Evolutionary conservation across 2,329 filamentous ascomycete species (phyloP).

Genomic region (Lecanicillium sp.): DNA sequence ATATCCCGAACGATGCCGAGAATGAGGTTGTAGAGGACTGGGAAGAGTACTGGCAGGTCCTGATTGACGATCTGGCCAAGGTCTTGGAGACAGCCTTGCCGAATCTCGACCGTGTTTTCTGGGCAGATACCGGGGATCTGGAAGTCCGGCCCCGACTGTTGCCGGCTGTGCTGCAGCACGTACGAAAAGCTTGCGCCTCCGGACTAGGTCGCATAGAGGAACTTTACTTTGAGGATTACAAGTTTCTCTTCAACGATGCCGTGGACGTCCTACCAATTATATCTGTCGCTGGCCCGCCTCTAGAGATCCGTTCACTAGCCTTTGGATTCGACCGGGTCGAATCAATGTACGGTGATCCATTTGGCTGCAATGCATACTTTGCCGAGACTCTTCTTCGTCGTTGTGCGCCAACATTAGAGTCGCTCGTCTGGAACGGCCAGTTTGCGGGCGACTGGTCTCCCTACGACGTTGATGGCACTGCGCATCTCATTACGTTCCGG

Average conservation of each 20-base stretch:
- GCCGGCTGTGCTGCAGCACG: background rate
- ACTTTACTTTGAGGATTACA: too few relatives aligned
- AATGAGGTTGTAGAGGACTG: background rate
- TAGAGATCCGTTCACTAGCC: too few relatives aligned
- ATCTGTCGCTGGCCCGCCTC: too few relatives aligned
- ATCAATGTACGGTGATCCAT: too few relatives aligned
- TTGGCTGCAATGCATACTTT: background rate
- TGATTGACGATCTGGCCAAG: background rate
- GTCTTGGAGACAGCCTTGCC: background rate
- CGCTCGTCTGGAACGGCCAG: background rate
- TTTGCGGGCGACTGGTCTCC: background rate
- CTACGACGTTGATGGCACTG: too few relatives aligned
- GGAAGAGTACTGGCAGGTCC: background rate
- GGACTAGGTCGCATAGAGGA: too few relatives aligned
- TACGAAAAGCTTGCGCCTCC: too few relatives aligned
- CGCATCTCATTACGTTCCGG: too few relatives aligned
- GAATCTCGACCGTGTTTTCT: background rate
- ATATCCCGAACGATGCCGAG: background rate
- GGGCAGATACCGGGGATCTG: background rate
- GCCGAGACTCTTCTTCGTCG: background rate
- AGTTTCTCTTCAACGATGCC: too few relatives aligned
- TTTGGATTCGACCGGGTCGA: too few relatives aligned
- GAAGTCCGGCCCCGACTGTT: background rate
- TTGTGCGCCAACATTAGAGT: constrained; percentile 1
- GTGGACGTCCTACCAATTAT: too few relatives aligned